A percentile compares a stretch with the other conserved stretches of the same genome.
Evolutionary conservation across 2,329 filamentous ascomycete species (phyloP).

Genomic region (Pezicula rhizophila): DNA sequence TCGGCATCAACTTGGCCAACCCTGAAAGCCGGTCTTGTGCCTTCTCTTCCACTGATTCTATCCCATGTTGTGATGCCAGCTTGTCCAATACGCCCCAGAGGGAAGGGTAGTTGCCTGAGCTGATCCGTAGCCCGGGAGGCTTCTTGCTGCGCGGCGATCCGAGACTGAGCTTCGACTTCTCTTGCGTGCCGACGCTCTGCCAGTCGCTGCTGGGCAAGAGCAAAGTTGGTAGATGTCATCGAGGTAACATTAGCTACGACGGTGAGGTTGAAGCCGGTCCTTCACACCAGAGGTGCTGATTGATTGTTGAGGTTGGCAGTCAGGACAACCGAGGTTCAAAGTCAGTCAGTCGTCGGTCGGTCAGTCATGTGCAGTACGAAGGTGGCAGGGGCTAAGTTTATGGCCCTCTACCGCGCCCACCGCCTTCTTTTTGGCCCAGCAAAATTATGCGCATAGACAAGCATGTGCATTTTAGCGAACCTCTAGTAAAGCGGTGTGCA

Average conservation of each 20-base stretch:
- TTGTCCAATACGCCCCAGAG: slow-evolving; percentile 52
- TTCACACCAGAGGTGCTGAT: background rate
- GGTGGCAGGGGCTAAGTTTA: too few relatives aligned
- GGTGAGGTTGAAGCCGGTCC: background rate
- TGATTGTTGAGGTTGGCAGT: background rate
- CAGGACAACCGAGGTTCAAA: too few relatives aligned
- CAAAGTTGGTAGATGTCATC: slow-evolving; percentile 49
- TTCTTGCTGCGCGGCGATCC: slow-evolving; percentile 43
- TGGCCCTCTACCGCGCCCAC: too few relatives aligned
- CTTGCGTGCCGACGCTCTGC: slow-evolving; percentile 72
- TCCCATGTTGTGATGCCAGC: slow-evolving; percentile 58
- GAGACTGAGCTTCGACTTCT: slow-evolving; percentile 58
- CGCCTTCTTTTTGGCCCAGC: too few relatives aligned
- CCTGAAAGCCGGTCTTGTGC: slow-evolving; percentile 78
- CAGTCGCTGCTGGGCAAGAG: slow-evolving; percentile 82
- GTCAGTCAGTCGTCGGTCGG: too few relatives aligned
- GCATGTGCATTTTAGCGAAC: too few relatives aligned
- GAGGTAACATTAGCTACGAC: slow-evolving; percentile 14
- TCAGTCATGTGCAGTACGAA: too few relatives aligned
- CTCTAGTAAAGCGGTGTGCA: too few relatives aligned
- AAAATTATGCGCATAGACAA: too few relatives aligned
- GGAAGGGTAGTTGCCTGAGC: slow-evolving; percentile 53
- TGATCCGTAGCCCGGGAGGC: slow-evolving; percentile 47
- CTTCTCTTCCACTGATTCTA: slow-evolving; percentile 64
- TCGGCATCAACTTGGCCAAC: slow-evolving; percentile 96